phyloP scores from a whole-genome alignment of 169 alveolate genomes.

The Plasmodium adleri region DNA sequence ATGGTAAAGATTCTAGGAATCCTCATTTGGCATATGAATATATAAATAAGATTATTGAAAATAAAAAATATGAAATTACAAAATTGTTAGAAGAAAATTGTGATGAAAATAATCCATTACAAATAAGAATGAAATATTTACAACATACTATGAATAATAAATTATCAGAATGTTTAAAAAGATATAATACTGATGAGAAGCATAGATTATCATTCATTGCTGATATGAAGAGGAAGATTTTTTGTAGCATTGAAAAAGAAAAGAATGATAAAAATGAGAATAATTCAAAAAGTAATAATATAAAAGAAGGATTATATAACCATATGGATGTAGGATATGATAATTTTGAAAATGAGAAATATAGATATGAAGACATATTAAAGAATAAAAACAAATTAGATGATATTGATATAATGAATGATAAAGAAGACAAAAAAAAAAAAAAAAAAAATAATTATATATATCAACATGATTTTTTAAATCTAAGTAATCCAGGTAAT shows the following conservation, averaged over 20 bases:
- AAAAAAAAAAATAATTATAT: conserved; percentile 30
- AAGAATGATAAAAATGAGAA: background rate
- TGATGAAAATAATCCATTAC: conserved; percentile 60
- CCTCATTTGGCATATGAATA: conserved; percentile 74
- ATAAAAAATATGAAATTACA: conserved; percentile 74
- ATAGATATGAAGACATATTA: conserved; percentile 52
- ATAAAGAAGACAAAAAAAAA: conserved; percentile 60
- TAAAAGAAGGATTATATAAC: background rate
- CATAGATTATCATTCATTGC: conserved; percentile 85
- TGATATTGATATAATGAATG: background rate
- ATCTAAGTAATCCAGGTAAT: conserved; percentile 68
- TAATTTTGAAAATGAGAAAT: conserved; percentile 18
- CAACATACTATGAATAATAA: conserved; percentile 85
- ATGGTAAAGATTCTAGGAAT: conserved; percentile 66
- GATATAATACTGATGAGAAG: conserved; percentile 73
- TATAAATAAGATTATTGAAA: conserved; percentile 66
- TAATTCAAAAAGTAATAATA: background rate
- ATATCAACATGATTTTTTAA: conserved; percentile 47
- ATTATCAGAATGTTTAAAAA: conserved; percentile 85
- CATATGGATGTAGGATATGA: conserved; percentile 75
- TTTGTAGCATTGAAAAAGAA: conserved; percentile 22
- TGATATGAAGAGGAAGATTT: conserved; percentile 82
- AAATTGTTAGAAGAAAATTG: conserved; percentile 69
- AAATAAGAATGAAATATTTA: conserved; percentile 81
- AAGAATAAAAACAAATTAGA: conserved; percentile 22